These are phyloP conservation scores for Pythium diclinum DNA, from an alignment of 352 stramenopile genomes.

Conservation along the genomic window DNA sequence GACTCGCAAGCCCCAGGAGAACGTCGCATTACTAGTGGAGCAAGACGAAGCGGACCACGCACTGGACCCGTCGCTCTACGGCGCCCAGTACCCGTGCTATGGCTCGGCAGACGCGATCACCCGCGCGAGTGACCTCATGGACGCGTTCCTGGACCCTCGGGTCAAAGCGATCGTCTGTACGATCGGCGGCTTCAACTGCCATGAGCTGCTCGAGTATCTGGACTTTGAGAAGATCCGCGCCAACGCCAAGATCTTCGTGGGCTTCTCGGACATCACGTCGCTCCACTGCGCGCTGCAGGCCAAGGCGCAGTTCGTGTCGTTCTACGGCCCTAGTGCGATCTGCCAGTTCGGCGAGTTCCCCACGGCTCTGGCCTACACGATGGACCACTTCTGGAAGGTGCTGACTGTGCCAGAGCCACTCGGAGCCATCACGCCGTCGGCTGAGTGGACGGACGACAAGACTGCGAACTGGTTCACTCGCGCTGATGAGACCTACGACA, in stretches of 20 bases:
- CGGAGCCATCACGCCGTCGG: slow-evolving; percentile 34
- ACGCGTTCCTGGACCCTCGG: slow-evolving; percentile 39
- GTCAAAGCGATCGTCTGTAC: slow-evolving; percentile 51
- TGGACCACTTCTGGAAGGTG: slow-evolving; percentile 37
- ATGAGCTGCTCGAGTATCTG: slow-evolving; percentile 60
- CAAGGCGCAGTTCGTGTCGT: slow-evolving; percentile 41
- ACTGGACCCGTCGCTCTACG: slow-evolving; percentile 25
- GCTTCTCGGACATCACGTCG: slow-evolving; percentile 63
- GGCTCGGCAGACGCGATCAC: slow-evolving; percentile 45
- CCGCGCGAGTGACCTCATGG: slow-evolving; percentile 48
- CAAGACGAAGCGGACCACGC: not conserved
- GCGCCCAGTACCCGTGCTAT: slow-evolving; percentile 30
- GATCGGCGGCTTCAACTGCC: slow-evolving; percentile 55
- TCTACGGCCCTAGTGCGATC: slow-evolving; percentile 58
- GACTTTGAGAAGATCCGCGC: slow-evolving; percentile 45
- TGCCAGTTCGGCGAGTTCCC: slow-evolving; percentile 64
- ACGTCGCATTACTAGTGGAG: slow-evolving; percentile 12
- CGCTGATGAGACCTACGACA: slow-evolving; percentile 37
- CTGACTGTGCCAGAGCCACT: slow-evolving; percentile 29
- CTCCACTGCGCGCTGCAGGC: slow-evolving; percentile 52
- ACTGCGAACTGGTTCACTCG: slow-evolving; percentile 55
- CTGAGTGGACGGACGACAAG: slow-evolving; percentile 62
- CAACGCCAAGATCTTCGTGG: slow-evolving; percentile 54
- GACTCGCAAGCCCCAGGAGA: slow-evolving; percentile 32
- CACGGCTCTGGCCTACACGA: slow-evolving; percentile 41